A percentile compares a stretch with the other conserved stretches of the same genome.
Conservation (phyloP, 164 flowering plant species). For the Nymphaea thermarum region DNA sequence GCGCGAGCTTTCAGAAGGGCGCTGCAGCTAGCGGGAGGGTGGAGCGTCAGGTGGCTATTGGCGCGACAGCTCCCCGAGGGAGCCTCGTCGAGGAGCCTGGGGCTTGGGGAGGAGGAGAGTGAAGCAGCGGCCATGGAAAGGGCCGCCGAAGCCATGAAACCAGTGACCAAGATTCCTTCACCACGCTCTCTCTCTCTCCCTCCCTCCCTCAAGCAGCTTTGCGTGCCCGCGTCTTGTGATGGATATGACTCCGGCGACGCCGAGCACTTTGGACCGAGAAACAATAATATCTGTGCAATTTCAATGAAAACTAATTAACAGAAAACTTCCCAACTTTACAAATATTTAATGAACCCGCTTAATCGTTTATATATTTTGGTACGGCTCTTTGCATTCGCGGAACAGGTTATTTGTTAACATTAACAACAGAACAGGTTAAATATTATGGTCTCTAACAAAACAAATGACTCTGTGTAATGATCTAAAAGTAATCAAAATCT, state of each 20-base stretch:
- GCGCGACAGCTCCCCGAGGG: conserved; percentile 7
- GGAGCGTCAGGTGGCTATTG: conserved; percentile 4
- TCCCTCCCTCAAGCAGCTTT: background rate
- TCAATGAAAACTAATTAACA: too few species aligned
- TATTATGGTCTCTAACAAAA: too few species aligned
- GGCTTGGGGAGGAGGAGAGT: conserved; percentile 8
- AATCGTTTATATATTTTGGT: too few species aligned
- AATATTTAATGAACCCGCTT: too few species aligned
- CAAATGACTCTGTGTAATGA: too few species aligned
- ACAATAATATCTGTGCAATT: too few species aligned
- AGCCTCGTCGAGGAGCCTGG: conserved; percentile 3
- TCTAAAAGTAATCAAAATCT: too few species aligned
- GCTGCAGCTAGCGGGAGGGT: background rate
- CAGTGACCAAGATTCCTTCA: background rate
- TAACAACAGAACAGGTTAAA: too few species aligned
- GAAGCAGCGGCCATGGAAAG: conserved; percentile 7
- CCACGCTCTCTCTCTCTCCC: background rate
- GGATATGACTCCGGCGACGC: background rate
- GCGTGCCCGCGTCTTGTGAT: background rate
- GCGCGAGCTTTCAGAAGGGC: background rate
- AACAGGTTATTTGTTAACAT: too few species aligned
- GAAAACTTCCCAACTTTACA: too few species aligned
- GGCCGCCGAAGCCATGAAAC: conserved; percentile 13
- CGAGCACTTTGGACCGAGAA: too few species aligned
- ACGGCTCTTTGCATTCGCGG: too few species aligned